Base-by-base conservation (phyloP, 495 filamentous ascomycete genomes). In the Mycothermus thermophilus region DNA sequence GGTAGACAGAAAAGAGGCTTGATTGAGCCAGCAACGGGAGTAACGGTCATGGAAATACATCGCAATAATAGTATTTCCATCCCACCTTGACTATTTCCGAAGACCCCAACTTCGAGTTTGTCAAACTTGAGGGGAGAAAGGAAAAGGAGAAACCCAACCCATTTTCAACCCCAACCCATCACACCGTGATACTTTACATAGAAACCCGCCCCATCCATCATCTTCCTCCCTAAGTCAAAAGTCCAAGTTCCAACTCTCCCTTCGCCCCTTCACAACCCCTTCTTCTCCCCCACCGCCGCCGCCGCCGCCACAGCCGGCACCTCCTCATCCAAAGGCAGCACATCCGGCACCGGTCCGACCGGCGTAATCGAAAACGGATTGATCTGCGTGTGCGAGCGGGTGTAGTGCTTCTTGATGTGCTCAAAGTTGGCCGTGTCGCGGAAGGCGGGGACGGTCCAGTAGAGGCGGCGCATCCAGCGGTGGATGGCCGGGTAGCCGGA, bases 391-490 rank as follows among this genome's bases (percentile, higher is more conserved):
- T 71, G 67, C 27, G 62, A 66, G 32, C 55, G 57, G 24, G 65
- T 71, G 34, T 71, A 71, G 37, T 66, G 62, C 21, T 60, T 62
- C 53, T 73, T 73, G 49, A 73, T 72, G 43, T 73, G 69, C 40
- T 69, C 52, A 47, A 86, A 84, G 37, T 73, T 61, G 13, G 79
- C 80, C 10, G 80, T 84, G 31, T 74, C 66, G 45, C 63, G 68
- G 50, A 87, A 88, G 2, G 72, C 79, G 6, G 69, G 65, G 12
- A 72, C 59, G 42, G 76, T 72, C 70, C 76, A 85, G 56, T 86
- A 86, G 22, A 87, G 57, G 23, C 69, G 59, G 40, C 74, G 59
- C 53, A 83, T 59, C 82, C 82, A 86, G 30, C 53, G 56, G 44
- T 85, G 67, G 20, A 85, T 59, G 5, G 56, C 54, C 9, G 81